Base-by-base conservation (phyloP, 495 filamentous ascomycete species). In the Daldinia concentrica region DNA sequence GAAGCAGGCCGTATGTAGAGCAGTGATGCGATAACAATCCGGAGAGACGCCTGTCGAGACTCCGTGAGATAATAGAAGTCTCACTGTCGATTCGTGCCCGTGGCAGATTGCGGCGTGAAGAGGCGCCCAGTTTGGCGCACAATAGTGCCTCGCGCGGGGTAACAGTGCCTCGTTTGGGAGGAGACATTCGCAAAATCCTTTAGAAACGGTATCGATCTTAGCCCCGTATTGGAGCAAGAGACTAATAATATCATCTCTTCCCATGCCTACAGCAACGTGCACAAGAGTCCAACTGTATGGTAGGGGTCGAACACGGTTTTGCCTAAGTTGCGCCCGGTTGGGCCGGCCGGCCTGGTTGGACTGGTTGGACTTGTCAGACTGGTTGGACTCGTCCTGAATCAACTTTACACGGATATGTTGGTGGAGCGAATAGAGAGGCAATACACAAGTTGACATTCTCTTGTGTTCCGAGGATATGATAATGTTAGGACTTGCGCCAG, bases 41-140 rank as follows among this genome's bases (percentile, higher is more conserved):
- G 62, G 57, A 36, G 58, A 66, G 6, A 81, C 55, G 4, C 73
- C 30, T 1, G 52, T 62, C 0, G 80, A 77, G 36, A 79, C 78
- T 5, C 76, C 73, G 3, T 74, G 74, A 19, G 74, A 75, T 30
- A 82, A 57, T 19, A 83, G 67, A 0, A 80, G 72, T 32, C 73
- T 70, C 15, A 77, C 77, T 6, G 77, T 79, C 2, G 76, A 70
- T 19, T 74, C 50, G 45, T 72, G 73, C 11, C 66, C 57, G 29
- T 78, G 75, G 64, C 81, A 83, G 37, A 83, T 76, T 26, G 81
- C 74, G 26, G 72, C 63, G 66, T 83, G 81, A 9, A 83, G 73
- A 11, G 81, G 72, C 15, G 70, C 71, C 80, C 79, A 83, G 0
- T 62, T 17, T 4, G 75, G 75, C 0, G 6, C 9, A 8, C 7